phyloP scores from a whole-genome alignment of 225 moss, liverwort and hornwort species.

The Sphagnum contortum region DNA sequence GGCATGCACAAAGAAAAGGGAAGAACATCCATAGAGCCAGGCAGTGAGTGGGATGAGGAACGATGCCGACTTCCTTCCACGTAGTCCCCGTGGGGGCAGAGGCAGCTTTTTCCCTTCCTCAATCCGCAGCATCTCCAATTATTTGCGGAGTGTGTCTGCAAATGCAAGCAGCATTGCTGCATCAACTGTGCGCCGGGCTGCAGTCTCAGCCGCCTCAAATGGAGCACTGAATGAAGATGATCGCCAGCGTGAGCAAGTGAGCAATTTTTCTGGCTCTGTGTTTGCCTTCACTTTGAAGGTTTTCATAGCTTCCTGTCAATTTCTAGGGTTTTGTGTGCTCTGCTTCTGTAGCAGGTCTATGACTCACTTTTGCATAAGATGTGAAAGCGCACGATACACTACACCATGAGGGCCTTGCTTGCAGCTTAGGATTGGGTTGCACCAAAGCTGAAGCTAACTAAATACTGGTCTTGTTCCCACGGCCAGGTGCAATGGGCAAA shows the following conservation, averaged over 20 bases:
- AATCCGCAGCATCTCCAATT: slow-evolving; percentile 80
- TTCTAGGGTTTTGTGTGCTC: not conserved
- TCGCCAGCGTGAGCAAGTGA: slow-evolving; percentile 84
- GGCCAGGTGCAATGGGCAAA: slow-evolving; percentile 88
- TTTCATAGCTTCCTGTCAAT: not conserved
- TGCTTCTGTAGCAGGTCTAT: too few species aligned
- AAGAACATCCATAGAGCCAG: slow-evolving; percentile 12
- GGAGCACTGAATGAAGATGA: slow-evolving; percentile 83
- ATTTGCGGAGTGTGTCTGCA: slow-evolving; percentile 86
- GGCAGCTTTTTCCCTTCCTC: slow-evolving; percentile 86
- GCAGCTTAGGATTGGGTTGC: not conserved
- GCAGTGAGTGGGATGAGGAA: slow-evolving; percentile 96
- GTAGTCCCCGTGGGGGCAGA: slow-evolving; percentile 97
- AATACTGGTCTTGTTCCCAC: not conserved
- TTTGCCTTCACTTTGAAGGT: not conserved
- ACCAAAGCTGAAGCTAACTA: not conserved
- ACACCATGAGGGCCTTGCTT: too few species aligned
- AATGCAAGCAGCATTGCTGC: slow-evolving; percentile 92
- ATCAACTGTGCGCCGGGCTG: slow-evolving; percentile 85
- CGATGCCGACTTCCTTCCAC: slow-evolving; percentile 87
- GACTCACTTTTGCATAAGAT: not conserved
- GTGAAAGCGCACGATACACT: too few species aligned
- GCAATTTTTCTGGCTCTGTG: not conserved
- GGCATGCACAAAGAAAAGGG: slow-evolving; percentile 57
- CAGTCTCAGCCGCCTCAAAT: slow-evolving; percentile 74